These are phyloP conservation scores for Hansenula lynferdii DNA, from an alignment of 1,139 yeast genomes.

Conservation along the genomic window DNA sequence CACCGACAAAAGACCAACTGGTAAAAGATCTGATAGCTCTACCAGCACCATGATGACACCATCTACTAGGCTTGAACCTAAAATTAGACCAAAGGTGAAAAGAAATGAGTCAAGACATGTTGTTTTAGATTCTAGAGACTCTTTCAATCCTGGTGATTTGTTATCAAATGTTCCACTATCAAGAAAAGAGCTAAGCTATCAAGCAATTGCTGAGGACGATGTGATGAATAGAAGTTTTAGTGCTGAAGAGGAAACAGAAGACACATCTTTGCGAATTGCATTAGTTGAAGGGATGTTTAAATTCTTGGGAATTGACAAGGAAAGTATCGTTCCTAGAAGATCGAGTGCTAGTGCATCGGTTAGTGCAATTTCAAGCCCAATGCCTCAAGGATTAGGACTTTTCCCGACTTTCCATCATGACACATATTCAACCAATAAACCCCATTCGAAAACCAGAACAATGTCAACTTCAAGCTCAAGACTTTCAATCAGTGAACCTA, in stretches of 20 bases:
- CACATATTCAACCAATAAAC: not conserved
- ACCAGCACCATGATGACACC: conserved; percentile 7
- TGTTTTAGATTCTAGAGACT: conserved; percentile 52
- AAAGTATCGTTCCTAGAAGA: conserved; percentile 24
- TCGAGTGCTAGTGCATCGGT: conserved; percentile 12
- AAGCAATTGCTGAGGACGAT: conserved; percentile 12
- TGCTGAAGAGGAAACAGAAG: conserved; percentile 75
- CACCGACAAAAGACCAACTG: not conserved
- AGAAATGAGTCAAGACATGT: conserved; percentile 55
- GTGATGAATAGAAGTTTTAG: conserved; percentile 43
- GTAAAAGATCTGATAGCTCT: conserved; percentile 3
- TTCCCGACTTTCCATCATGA: conserved; percentile 11
- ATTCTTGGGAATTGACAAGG: conserved; percentile 61
- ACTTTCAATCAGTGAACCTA: conserved; percentile 3
- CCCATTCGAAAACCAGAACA: conserved; percentile 7
- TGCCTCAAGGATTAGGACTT: conserved; percentile 14
- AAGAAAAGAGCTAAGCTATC: conserved; percentile 32
- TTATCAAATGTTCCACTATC: conserved; percentile 78
- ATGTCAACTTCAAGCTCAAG: conserved; percentile 12
- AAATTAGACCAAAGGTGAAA: conserved; percentile 9
- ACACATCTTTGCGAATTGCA: conserved; percentile 62
- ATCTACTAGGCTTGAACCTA: conserved; percentile 3
- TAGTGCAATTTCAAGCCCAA: conserved; percentile 20
- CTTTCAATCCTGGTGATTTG: conserved; percentile 78
- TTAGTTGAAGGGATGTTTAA: conserved; percentile 73